These are phyloP conservation scores for Haplographium delicatum DNA, from an alignment of 495 filamentous ascomycete species.

Conservation along the genomic window DNA sequence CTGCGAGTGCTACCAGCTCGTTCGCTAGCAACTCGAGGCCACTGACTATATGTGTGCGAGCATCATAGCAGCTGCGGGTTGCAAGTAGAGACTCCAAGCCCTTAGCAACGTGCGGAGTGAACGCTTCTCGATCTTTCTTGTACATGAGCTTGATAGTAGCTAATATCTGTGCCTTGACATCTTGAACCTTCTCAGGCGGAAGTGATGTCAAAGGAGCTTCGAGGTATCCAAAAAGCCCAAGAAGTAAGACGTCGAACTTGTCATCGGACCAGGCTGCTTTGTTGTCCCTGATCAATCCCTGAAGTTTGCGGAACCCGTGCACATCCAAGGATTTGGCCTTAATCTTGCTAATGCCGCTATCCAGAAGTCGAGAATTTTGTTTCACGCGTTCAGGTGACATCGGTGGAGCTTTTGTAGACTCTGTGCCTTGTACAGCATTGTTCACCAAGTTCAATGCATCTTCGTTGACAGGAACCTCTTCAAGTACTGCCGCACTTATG, in stretches of 20 bases:
- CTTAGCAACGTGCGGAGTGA: slow-evolving; percentile 58
- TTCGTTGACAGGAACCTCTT: slow-evolving; percentile 47
- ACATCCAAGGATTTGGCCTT: slow-evolving; percentile 69
- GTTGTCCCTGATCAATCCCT: slow-evolving; percentile 70
- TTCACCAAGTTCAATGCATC: slow-evolving; percentile 39
- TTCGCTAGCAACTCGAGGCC: slow-evolving; percentile 49
- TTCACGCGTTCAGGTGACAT: slow-evolving; percentile 45
- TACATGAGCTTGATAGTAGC: slow-evolving; percentile 76
- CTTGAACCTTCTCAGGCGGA: slow-evolving; percentile 52
- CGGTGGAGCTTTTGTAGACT: slow-evolving; percentile 17
- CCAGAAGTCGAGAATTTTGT: slow-evolving; percentile 53
- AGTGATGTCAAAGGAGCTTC: slow-evolving; percentile 46
- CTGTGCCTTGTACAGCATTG: slow-evolving; percentile 15
- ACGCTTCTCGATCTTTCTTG: slow-evolving; percentile 56
- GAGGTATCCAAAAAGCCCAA: slow-evolving; percentile 70
- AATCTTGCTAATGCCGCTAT: slow-evolving; percentile 72
- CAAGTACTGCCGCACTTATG: slow-evolving; percentile 41
- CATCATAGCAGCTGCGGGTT: slow-evolving; percentile 56
- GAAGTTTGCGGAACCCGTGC: slow-evolving; percentile 83
- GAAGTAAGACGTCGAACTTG: slow-evolving; percentile 68
- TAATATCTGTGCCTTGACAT: slow-evolving; percentile 79
- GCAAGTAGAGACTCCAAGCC: slow-evolving; percentile 63
- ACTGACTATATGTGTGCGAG: slow-evolving; percentile 47
- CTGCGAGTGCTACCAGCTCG: slow-evolving; percentile 45
- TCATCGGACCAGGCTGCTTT: slow-evolving; percentile 49